Evolutionary conservation across 2,329 filamentous ascomycete genomes (phyloP), one percentile per base, ranked within the genome.

Genomic region (Camptophora hylomeconis): DNA sequence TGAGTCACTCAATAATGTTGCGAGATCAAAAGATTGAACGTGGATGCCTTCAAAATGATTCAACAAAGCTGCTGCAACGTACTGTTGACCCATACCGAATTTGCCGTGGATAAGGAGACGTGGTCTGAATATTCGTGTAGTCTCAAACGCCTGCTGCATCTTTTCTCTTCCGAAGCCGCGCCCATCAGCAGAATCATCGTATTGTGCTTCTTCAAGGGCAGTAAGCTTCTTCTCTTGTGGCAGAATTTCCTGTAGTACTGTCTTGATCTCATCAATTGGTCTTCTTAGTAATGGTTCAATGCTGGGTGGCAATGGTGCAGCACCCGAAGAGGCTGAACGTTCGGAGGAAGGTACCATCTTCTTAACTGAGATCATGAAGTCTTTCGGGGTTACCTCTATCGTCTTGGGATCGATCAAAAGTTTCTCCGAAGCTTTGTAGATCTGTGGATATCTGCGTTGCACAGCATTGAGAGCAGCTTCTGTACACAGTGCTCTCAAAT

Each of bases 351-450:
- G 89, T 7, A 94, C 72, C 57, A 98, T 83, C 56, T 92, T 92
- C 60, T 93, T 92, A 49, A 94, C 76, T 0, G 87, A 92, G 9
- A 94, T 69, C 80, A 93, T 93, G 46, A 98, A 98, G 53, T 98
- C 89, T 32, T 89, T 89, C 4, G 89, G 83, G 23, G 81, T 76
- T 20, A 98, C 75, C 33, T 74, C 74, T 47, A 98, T 93, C 45
- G 75, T 81, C 36, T 71, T 69, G 0, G 86, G 77, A 44, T 94
- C 76, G 33, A 98, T 89, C 23, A 92, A 59, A 17, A 95, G 71
- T 57, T 94, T 94, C 51, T 92, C 75, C 40, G 80, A 76, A 0
- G 86, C 87, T 14, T 73, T 72, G 60, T 98, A 98, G 38, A 98
- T 94, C 48, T 98, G 89, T 10, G 89, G 89, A 49, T 92, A 98